Percentiles rank a stretch among this genome's conserved stretches.
phyloP scores from a whole-genome alignment of 805 yeast genomes.

The Hanseniaspora nectarophila region DNA sequence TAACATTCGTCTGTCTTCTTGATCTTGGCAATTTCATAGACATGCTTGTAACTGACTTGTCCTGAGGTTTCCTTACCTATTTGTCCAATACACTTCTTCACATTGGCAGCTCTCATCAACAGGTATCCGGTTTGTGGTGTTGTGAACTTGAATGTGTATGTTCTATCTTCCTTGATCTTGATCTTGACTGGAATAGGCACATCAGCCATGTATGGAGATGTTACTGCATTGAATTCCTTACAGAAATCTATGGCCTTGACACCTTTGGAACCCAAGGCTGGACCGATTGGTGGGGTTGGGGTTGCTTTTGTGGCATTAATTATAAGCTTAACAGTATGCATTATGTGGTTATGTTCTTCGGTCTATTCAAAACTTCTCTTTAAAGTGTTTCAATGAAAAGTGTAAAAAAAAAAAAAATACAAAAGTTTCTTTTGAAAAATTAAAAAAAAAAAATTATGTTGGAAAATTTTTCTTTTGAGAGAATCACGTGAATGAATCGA shows the following conservation, averaged over 20 bases:
- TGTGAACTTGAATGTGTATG: constrained; percentile 74
- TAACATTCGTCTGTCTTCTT: constrained; percentile 80
- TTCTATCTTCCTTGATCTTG: constrained; percentile 82
- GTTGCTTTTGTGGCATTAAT: constrained; percentile 98
- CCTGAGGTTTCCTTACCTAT: constrained; percentile 34
- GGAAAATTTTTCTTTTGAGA: neutral
- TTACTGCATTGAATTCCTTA: constrained; percentile 94
- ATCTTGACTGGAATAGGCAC: constrained; percentile 79
- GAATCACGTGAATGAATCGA: too few species aligned
- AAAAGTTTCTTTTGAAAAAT: neutral
- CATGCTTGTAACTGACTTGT: constrained; percentile 64
- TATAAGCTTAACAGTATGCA: constrained; percentile 58
- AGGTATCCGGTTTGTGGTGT: constrained; percentile 88
- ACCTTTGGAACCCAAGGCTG: constrained; percentile 96
- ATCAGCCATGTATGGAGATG: constrained; percentile 76
- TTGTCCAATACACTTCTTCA: constrained; percentile 62
- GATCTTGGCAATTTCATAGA: constrained; percentile 88
- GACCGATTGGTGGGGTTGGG: constrained; percentile 98
- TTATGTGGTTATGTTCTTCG: neutral
- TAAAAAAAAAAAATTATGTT: neutral
- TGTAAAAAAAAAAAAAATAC: neutral
- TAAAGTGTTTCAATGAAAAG: too few species aligned
- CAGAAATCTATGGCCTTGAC: constrained; percentile 97
- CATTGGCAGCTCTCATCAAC: constrained; percentile 59
- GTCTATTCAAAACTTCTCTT: too few species aligned